Evolutionary conservation across 441 rosid species (phyloP).

Genomic region (Aquilaria agallochum): DNA sequence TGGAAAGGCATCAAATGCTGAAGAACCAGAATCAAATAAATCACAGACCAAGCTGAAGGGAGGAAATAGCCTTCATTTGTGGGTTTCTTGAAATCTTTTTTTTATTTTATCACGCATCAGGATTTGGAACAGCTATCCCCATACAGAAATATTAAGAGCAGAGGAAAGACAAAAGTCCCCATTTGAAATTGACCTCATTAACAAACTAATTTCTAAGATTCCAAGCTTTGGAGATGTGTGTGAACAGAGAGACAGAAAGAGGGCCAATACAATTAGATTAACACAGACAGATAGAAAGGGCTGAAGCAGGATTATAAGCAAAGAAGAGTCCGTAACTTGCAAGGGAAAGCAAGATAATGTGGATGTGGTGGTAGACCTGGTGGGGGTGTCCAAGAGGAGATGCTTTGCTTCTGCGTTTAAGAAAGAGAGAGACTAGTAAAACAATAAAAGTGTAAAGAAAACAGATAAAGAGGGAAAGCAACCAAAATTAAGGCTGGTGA

Average conservation of each 20-base stretch:
- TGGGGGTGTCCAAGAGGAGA: slow-evolving; percentile 37
- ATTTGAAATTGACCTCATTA: slow-evolving; percentile 22
- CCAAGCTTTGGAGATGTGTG: slow-evolving; percentile 15
- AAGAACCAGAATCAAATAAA: no score
- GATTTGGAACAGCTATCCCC: no score
- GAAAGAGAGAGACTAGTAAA: not conserved
- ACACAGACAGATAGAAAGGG: slow-evolving; percentile 5
- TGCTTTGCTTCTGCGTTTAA: slow-evolving; percentile 66
- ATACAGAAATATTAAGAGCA: not conserved
- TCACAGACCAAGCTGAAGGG: no score
- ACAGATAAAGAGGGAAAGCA: not conserved
- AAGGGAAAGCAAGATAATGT: slow-evolving; percentile 42
- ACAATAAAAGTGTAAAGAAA: not conserved
- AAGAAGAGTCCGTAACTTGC: slow-evolving; percentile 50
- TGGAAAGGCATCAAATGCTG: no score
- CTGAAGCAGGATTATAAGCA: slow-evolving; percentile 38
- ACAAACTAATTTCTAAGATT: slow-evolving; percentile 9
- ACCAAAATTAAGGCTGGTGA: slow-evolving; percentile 8
- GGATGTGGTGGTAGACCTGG: slow-evolving; percentile 1
- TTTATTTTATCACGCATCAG: no score
- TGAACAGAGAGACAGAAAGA: not conserved
- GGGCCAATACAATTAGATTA: not conserved
- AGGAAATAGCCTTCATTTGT: no score
- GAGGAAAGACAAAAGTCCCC: slow-evolving; percentile 9
- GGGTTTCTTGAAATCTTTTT: no score